Base-by-base conservation (phyloP, 345 rosid genomes). In the Dovyalis caffra region DNA sequence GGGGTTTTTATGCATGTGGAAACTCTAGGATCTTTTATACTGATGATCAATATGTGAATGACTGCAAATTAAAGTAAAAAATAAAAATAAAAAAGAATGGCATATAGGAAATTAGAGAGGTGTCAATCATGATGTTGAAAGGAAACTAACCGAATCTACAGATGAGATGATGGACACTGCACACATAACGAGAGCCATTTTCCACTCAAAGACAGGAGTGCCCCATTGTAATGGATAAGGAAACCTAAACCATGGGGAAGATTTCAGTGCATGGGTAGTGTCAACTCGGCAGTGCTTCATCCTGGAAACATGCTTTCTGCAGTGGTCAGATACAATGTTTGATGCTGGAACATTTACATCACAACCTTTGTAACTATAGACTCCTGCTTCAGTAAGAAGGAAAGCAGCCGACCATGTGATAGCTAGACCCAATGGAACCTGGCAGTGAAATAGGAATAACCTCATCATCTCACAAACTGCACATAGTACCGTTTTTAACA, bases 181-280 rank as follows among this genome's bases (percentile, higher is more conserved):
- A 73, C 98, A 95, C 99, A 95, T 92, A 63, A 93, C 93, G 38
- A 93, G 63, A 73, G 97, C 91, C 98, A 90, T 85, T 83, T 95
- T 91, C 98, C 98, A 93, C 74, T 76, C 81, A 77, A 95, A 89
- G 70, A 92, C 86, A 23, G 99, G 99, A 75, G 93, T 87, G 68
- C 99, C 99, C 99, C 99, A 95, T 78, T 95, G 98, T 75, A 95
- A 79, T 28, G 99, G 99, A 80, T 91, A 95, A 71, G 98, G 99
- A 83, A 95, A 90, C 81, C 99, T 91, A 79, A 95, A 92, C 97
- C 97, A 92, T 38, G 99, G 97, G 64, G 97, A 89, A 45, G 91
- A 86, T 79, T 76, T 88, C 77, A 95, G 79, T n/a, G 92, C 95
- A 68, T 91, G 90, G 72, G 94, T 92, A 68, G 95, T 90, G 82